Evolutionary conservation across 2,329 filamentous ascomycete genomes (phyloP), one percentile per base, ranked within the genome.

Genomic region (Colletotrichum limetticola): DNA sequence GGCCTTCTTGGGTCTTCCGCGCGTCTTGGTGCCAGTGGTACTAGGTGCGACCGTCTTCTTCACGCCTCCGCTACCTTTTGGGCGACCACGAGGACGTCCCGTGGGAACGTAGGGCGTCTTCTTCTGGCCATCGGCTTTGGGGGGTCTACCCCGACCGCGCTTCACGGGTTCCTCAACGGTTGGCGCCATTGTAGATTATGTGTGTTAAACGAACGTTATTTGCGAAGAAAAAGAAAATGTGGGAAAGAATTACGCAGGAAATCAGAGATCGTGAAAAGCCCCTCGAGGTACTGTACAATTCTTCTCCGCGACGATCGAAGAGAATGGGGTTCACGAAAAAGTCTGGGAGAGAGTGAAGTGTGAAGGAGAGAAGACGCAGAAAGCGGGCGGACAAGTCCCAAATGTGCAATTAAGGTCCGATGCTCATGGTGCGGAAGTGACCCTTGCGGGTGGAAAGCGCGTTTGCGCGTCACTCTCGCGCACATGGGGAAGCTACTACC

Each of bases 1-100:
- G 56, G 71, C 72, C 74, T 80, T 82, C 74, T 77, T 78, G 61
- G 82, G 81, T 42, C 79, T 74, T 28, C 80, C 80, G 35, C 82
- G 81, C 24, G 75, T 77, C 56, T 77, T 72, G 16, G 37, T 42
- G 61, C 77, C 72, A 58, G 76, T 26, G 68, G 60, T 19, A 14
- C 74, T 49, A 37, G 72, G 52, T 60, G 42, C 42, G n/a, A 71
- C 60, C 5, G 76, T 72, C 52, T 69, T 74, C 69, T 79, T 79
- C 75, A 79, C 82, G 72, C 80, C 79, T 72, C 77, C 80, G 72
- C 78, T 82, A 76, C 86, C 86, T 69, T 83, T 83, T 52, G 86
- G 86, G 11, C 86, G 84, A 32, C 86, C 86, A n/a, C 86, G 85
- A 53, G 85, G 85, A n/a, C 84, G 82, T 37, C 86, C 86, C 1